Conservation (phyloP, 2,329 filamentous ascomycete species). For the Talaromyces sp. region DNA sequence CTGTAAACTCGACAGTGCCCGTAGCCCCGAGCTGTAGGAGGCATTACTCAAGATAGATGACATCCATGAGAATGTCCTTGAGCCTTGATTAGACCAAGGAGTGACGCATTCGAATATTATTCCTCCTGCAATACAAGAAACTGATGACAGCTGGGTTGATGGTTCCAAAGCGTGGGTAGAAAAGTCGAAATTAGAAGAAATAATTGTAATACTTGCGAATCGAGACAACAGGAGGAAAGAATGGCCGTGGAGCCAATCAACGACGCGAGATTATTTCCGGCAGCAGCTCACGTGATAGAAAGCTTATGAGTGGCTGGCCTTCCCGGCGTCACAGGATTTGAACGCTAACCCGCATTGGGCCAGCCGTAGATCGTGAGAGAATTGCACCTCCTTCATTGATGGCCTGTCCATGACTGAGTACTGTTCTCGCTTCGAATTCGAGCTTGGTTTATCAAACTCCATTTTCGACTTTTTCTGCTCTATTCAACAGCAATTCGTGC, state of each 20-base stretch:
- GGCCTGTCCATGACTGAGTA: constrained; percentile 6
- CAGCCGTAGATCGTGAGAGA: constrained; percentile 17
- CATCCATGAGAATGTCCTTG: constrained; percentile 37
- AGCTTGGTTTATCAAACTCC: constrained; percentile 6
- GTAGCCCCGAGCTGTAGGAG: constrained; percentile 35
- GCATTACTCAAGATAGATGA: constrained; percentile 41
- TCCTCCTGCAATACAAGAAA: not conserved
- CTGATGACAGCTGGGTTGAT: not conserved
- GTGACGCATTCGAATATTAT: constrained; percentile 19
- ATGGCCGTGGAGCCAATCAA: constrained; percentile 6
- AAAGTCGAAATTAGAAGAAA: not conserved
- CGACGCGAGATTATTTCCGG: not conserved
- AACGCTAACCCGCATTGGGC: constrained; percentile 16
- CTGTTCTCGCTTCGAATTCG: constrained; percentile 12
- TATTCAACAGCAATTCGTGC: not conserved
- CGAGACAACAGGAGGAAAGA: not conserved
- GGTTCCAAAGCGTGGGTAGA: not conserved
- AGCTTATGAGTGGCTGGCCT: constrained; percentile 10
- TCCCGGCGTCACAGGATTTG: constrained; percentile 11
- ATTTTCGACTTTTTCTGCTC: not conserved
- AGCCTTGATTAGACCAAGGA: constrained; percentile 19
- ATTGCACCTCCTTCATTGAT: constrained; percentile 18
- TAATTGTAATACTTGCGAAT: not conserved
- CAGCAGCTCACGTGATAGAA: not conserved
- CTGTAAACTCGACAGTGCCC: constrained; percentile 35